Conservation (phyloP, 129 eudicot species). For the Calendula officinalis region DNA sequence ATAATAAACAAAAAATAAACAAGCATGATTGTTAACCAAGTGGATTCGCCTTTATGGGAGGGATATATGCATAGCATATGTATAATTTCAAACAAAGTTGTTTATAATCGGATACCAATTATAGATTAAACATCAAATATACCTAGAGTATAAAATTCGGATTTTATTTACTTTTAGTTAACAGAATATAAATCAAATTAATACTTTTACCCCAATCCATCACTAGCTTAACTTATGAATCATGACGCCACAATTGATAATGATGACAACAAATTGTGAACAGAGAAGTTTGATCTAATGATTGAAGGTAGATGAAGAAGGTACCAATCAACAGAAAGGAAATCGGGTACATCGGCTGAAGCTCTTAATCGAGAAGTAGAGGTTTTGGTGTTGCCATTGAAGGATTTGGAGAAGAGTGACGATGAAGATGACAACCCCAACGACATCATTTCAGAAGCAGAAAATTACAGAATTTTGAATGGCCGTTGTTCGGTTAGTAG, state of each 20-base stretch:
- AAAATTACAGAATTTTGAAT: background rate
- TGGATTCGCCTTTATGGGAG: slow-evolving; percentile 12
- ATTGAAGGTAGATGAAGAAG: background rate
- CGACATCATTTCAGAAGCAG: slow-evolving; percentile 37
- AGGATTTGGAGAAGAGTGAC: slow-evolving; percentile 34
- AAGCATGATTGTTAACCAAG: background rate
- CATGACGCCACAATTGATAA: background rate
- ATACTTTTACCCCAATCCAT: background rate
- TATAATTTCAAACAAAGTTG: slow-evolving; percentile 1
- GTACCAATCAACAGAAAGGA: slow-evolving; percentile 59
- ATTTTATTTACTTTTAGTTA: background rate
- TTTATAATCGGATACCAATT: slow-evolving; percentile 21
- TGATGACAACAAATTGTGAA: background rate
- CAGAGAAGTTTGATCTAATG: background rate
- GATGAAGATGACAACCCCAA: slow-evolving; percentile 41
- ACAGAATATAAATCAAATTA: background rate
- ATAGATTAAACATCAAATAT: slow-evolving; percentile 4
- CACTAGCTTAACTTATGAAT: background rate
- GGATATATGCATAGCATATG: slow-evolving; percentile 9
- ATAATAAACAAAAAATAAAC: background rate
- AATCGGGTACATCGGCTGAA: slow-evolving; percentile 69
- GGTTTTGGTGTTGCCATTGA: slow-evolving; percentile 27
- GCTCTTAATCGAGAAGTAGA: slow-evolving; percentile 44
- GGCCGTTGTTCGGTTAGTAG: slow-evolving; percentile 11
- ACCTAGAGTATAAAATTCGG: background rate